These are phyloP conservation scores for Dipodascopsis tothii DNA, from an alignment of 805 yeast genomes.

Conservation along the genomic window DNA sequence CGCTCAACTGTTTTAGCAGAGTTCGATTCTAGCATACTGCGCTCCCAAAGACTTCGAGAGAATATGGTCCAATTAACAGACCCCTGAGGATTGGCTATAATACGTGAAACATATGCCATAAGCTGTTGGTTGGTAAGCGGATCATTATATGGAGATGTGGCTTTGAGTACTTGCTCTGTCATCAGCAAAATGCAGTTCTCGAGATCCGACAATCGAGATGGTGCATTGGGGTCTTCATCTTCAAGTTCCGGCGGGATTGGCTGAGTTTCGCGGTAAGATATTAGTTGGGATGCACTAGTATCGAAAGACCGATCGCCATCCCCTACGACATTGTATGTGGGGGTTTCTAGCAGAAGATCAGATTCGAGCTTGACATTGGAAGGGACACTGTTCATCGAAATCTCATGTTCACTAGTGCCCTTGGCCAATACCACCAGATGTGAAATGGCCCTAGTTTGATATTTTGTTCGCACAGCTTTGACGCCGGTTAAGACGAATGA, in stretches of 20 bases:
- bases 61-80: slow-evolving; percentile 66
- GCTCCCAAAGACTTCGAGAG: slow-evolving; percentile 79
- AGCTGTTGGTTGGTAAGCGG: slow-evolving; percentile 74
- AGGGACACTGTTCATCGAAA: slow-evolving; percentile 31
- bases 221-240: slow-evolving; percentile 64
- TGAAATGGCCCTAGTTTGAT: slow-evolving; percentile 63
- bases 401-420: slow-evolving; percentile 17
- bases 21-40: slow-evolving; percentile 74
- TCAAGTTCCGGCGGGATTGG: slow-evolving; percentile 34
- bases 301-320: too few relatives aligned
- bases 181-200: slow-evolving; percentile 72
- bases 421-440: slow-evolving; percentile 71
- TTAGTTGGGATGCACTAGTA: too few relatives aligned
- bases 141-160: slow-evolving; percentile 58
- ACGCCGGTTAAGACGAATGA: slow-evolving; percentile 74
- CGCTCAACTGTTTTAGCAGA: slow-evolving; percentile 84
- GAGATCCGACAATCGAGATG: slow-evolving; percentile 60
- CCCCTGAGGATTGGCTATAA: slow-evolving; percentile 43
- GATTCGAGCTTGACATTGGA: slow-evolving; percentile 60
- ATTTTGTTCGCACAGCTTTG: slow-evolving; percentile 78
- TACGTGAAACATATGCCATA: slow-evolving; percentile 65
- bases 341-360: slow-evolving; percentile 69
- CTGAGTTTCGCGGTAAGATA: too few relatives aligned
- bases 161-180: slow-evolving; percentile 54
- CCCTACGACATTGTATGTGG: slow-evolving; percentile 51